Percentiles rank a stretch among this genome's conserved stretches.
phyloP scores from a whole-genome alignment of 352 stramenopile genomes.

The Phytophthora pinifolia region DNA sequence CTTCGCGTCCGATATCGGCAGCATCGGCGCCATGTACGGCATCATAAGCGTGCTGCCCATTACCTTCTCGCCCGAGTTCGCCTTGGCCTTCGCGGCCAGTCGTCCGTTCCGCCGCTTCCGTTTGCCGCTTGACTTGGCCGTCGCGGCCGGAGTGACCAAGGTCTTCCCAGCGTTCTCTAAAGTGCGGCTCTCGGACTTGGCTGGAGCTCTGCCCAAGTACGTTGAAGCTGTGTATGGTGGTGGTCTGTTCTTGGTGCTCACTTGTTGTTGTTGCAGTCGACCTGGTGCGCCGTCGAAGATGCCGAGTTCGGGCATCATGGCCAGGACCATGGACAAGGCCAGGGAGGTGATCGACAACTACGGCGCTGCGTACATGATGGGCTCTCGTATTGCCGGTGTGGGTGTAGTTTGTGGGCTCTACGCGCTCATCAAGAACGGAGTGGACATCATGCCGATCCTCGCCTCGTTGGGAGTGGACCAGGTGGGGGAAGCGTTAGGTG shows the following conservation, averaged over 20 bases:
- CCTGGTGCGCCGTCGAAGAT: constrained; percentile 9
- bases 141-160: constrained; percentile 65
- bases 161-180: constrained; percentile 71
- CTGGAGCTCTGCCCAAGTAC: constrained; percentile 59
- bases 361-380: constrained; percentile 89
- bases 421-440: constrained; percentile 74
- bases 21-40: constrained; percentile 79
- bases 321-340: constrained; percentile 66
- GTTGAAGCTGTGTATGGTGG: constrained; percentile 1
- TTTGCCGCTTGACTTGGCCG: constrained; percentile 73
- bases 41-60: constrained; percentile 62
- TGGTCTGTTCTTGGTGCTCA: not conserved
- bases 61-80: constrained; percentile 85
- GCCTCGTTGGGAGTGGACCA: constrained; percentile 71
- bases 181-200: constrained; percentile 71
- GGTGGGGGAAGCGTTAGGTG: constrained; percentile 65
- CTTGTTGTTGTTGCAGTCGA: constrained; percentile 25
- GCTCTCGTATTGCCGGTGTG: constrained; percentile 77
- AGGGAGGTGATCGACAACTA: constrained; percentile 85
- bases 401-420: constrained; percentile 75
- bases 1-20: constrained; percentile 79
- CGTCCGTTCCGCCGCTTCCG: constrained; percentile 81
- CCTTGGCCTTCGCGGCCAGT: constrained; percentile 80
- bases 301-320: constrained; percentile 39
- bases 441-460: constrained; percentile 81